Base-by-base conservation (phyloP, 2,329 filamentous ascomycete species). In the Exophiala viscosa region DNA sequence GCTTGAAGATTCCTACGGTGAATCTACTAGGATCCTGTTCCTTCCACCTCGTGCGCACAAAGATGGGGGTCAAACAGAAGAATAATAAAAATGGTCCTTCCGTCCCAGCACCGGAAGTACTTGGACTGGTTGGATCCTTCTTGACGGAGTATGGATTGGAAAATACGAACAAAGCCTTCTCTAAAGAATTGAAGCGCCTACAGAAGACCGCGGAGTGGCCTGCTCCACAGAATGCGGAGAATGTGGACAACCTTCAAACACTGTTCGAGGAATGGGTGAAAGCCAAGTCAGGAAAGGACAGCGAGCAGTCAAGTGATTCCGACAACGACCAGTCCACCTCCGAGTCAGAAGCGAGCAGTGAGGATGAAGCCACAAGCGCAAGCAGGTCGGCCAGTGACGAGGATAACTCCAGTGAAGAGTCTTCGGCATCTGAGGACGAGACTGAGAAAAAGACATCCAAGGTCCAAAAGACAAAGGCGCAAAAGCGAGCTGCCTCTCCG, bases 111-210 rank as follows among this genome's bases (percentile, higher is more conserved):
- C 69, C 78, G 23, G 78, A 86, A 67, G 73, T 90, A 33, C 73
- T 90, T 65, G 80, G 83, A 55, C 73, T 88, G 13, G 78, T 90
- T 62, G 82, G 82, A 57, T 70, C 72, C 17, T 90, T 90, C 68
- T 76, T 90, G 45, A 76, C 77, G 38, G 78, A 85, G 41, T 78
- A 86, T 67, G 79, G 82, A n/a, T 86, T 88, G 63, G 69, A 76
- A 43, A 75, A 76, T 53, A 81, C 86, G 41, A 80, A 79, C 64
- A 73, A 76, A 54, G 79, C 81, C 4, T 85, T 90, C 64, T 74
- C 76, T 62, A 81, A 84, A 65, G 83, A 89, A 65, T 75, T 77
- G 71, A 65, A 76, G 73, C 69, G 55, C n/a, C 60, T 65, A 53
- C 64, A 61, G 36, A 56, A 59, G 13, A 50, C 59, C 17, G 77